phyloP scores from a whole-genome alignment of 768 basidiomycete species.

The Suillus plorans region DNA sequence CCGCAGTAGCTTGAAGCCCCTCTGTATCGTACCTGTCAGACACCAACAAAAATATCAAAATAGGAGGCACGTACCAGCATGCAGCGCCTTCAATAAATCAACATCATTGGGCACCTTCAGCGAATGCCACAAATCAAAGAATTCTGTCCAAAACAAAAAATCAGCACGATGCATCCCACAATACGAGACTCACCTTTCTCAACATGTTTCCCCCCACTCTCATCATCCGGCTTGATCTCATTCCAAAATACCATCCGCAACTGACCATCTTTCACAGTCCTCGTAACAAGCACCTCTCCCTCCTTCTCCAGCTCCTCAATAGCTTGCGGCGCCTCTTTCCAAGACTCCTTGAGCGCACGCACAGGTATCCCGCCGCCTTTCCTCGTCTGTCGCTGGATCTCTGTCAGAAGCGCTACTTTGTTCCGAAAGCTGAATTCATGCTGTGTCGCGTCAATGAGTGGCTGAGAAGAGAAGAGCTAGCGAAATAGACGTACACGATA shows the following conservation, averaged over 20 bases:
- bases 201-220: constrained; percentile 65
- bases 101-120: constrained; percentile 85
- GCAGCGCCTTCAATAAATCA: constrained; percentile 75
- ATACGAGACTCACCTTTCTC: constrained; percentile 64
- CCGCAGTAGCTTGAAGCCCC: constrained; percentile 77
- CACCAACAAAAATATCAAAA: background rate
- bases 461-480: background rate
- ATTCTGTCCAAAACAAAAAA: constrained; percentile 52
- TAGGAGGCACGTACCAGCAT: constrained; percentile 51
- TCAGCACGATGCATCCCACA: constrained; percentile 4
- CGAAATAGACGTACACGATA: constrained; percentile 61
- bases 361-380: constrained; percentile 86
- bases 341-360: constrained; percentile 83
- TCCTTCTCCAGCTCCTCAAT: constrained; percentile 90
- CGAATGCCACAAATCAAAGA: constrained; percentile 83
- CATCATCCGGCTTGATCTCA: constrained; percentile 77
- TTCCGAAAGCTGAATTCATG: constrained; percentile 85
- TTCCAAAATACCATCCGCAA: constrained; percentile 89
- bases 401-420: constrained; percentile 78
- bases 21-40: constrained; percentile 39
- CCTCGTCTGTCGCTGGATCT: constrained; percentile 83
- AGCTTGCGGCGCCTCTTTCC: constrained; percentile 82
- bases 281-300: constrained; percentile 85
- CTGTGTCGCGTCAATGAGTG: constrained; percentile 35
- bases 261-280: constrained; percentile 81